Base-by-base conservation (phyloP, 768 basidiomycete species). In the Paxillus ammoniavirescens region DNA sequence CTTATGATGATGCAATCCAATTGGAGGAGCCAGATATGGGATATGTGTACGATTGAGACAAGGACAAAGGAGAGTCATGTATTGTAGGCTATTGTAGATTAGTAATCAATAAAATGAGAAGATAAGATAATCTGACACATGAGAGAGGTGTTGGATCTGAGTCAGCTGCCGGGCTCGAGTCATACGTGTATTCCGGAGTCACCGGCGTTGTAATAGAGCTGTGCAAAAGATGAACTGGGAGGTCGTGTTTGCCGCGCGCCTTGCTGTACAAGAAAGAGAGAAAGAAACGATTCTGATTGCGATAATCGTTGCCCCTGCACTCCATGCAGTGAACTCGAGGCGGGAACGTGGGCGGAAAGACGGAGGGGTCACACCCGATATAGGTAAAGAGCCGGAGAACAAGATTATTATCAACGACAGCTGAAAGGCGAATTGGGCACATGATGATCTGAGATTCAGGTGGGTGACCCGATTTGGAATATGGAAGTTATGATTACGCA, bases 361-460 rank as follows among this genome's bases (percentile, higher is more conserved):
- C 50, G 49, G 47, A 23, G 48, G 57, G 53, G 55, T 37, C 31
- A 42, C 38, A 21, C 61, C 59, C 42, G 46, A 58, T 55, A 41
- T 42, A 56, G 59, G 13, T 26, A 9, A 45, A 42, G 35, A 30
- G 42, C 47, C 52, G 42, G 47, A 17, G 14, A 30, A 21, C 21
- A 21, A n/a, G 52, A 42, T 17, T 17, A 46, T n/a, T 8, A 33
- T 36, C n/a, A 18, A 26, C 26, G 26, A 26, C 23, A 5, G 53
- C 35, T 37, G 33, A 45, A 57, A 15, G 58, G 49, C 44, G 54
- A 56, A 47, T 50, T 54, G 49, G 41, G 64, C 66, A 66, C 64
- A 61, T 61, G 64, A 65, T 56, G 50, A 69, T 69, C 68, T 71
- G 50, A 69, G 69, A 71, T 71, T 50, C 40, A 48, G 38, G 4